Conservation (phyloP, 2,329 filamentous ascomycete species). For the Colletotrichum costaricense region DNA sequence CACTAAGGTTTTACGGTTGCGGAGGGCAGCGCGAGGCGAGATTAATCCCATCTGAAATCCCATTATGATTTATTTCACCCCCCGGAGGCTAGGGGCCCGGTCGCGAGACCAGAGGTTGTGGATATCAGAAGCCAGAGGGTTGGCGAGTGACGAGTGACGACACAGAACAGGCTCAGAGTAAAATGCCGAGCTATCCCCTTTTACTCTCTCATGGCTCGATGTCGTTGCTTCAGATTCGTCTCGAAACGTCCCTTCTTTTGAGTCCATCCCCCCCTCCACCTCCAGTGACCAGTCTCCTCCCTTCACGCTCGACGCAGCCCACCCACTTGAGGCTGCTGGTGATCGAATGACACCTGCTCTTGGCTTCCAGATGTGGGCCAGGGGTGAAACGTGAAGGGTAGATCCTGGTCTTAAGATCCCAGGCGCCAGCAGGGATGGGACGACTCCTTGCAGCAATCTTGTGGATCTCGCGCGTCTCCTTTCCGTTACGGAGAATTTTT, state of each 20-base stretch:
- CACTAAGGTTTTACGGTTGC: slow-evolving; percentile 1
- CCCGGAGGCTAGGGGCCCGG: slow-evolving; percentile 6
- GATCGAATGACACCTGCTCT: slow-evolving; percentile 30
- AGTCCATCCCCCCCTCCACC: not conserved
- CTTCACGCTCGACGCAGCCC: slow-evolving; percentile 10
- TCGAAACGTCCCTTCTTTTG: slow-evolving; percentile 21
- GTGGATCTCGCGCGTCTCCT: slow-evolving; percentile 34
- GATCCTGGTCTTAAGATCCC: not conserved
- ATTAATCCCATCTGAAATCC: not conserved
- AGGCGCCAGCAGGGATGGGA: not conserved
- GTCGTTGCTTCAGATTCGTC: slow-evolving; percentile 35
- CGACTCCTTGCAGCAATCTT: slow-evolving; percentile 34
- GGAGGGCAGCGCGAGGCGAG: slow-evolving; percentile 27
- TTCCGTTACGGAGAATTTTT: slow-evolving; percentile 30
- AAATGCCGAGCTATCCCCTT: slow-evolving; percentile 24
- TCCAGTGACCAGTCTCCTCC: not conserved
- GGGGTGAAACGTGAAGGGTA: slow-evolving; percentile 29
- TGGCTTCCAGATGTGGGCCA: slow-evolving; percentile 18
- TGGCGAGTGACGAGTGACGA: slow-evolving; percentile 6
- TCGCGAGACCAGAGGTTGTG: slow-evolving; percentile 13
- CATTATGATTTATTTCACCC: not conserved
- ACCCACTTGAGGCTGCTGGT: slow-evolving; percentile 21
- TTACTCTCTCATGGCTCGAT: slow-evolving; percentile 20
- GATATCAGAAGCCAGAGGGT: slow-evolving; percentile 1
- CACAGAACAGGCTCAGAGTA: not conserved